phyloP scores from a whole-genome alignment of 257 asterid species.

The Lycium ferocissimum region DNA sequence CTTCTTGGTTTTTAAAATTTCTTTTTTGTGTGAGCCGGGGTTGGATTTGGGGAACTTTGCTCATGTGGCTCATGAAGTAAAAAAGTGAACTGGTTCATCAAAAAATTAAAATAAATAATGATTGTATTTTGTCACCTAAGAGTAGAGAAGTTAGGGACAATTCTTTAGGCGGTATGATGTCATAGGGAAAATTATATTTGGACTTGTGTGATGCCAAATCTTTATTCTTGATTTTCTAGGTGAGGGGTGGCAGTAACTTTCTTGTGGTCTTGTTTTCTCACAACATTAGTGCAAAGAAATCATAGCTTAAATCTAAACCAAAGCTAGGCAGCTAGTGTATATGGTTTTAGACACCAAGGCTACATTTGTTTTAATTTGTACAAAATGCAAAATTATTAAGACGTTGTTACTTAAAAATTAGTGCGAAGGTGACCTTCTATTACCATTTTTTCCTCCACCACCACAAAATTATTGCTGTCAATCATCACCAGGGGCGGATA shows the following conservation, averaged over 20 bases:
- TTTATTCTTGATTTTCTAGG: background rate
- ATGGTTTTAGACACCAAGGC: background rate
- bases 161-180: background rate
- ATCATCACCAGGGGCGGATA: background rate
- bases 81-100: background rate
- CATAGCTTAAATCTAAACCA: background rate
- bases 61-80: slow-evolving; percentile 11
- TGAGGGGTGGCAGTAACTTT: background rate
- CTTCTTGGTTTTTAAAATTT: background rate
- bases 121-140: background rate
- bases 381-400: background rate
- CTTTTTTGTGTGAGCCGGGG: background rate
- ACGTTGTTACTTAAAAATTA: too few species aligned
- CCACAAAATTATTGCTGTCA: background rate
- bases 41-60: background rate
- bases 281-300: background rate
- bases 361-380: background rate
- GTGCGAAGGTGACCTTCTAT: background rate
- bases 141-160: background rate
- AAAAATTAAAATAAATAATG: background rate
- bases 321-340: background rate
- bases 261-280: background rate
- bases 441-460: background rate
- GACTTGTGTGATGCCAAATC: background rate
- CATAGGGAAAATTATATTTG: background rate